phyloP scores from a whole-genome alignment of 2,329 filamentous ascomycete genomes.

The Cordyceps fumosorosea region DNA sequence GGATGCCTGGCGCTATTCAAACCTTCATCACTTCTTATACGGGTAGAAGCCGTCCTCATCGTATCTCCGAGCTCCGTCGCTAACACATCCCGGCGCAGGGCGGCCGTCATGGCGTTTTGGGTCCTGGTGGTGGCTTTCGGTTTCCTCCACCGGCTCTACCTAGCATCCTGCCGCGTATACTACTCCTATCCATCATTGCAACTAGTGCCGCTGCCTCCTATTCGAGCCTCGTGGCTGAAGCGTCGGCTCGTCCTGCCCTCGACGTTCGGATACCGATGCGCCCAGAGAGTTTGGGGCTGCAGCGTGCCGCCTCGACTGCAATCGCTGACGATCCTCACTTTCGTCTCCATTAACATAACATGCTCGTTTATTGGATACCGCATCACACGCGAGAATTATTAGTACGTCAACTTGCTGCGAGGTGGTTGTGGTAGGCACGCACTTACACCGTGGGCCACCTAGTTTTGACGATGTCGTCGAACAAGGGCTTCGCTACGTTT shows the following conservation, averaged over 20 bases:
- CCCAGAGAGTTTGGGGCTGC: constrained; percentile 38
- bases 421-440: neutral
- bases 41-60: neutral
- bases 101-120: neutral
- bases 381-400: constrained; percentile 32
- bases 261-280: constrained; percentile 36
- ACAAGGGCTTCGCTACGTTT: constrained; percentile 47
- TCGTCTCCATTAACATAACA: constrained; percentile 32
- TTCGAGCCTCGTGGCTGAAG: constrained; percentile 23
- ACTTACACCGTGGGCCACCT: neutral
- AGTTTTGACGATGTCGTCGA: constrained; percentile 27
- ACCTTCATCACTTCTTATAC: neutral
- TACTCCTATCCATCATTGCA: neutral
- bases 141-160: neutral
- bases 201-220: neutral
- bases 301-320: constrained; percentile 39
- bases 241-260: constrained; percentile 32
- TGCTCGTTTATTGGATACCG: constrained; percentile 32
- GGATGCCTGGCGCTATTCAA: constrained; percentile 2
- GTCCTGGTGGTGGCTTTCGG: neutral
- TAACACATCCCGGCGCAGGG: neutral
- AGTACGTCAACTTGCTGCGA: constrained; percentile 23
- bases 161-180: neutral
- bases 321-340: constrained; percentile 31
- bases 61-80: neutral